Evolutionary conservation across 2,329 filamentous ascomycete species (phyloP).

Genomic region (Exophiala dermatitidis): DNA sequence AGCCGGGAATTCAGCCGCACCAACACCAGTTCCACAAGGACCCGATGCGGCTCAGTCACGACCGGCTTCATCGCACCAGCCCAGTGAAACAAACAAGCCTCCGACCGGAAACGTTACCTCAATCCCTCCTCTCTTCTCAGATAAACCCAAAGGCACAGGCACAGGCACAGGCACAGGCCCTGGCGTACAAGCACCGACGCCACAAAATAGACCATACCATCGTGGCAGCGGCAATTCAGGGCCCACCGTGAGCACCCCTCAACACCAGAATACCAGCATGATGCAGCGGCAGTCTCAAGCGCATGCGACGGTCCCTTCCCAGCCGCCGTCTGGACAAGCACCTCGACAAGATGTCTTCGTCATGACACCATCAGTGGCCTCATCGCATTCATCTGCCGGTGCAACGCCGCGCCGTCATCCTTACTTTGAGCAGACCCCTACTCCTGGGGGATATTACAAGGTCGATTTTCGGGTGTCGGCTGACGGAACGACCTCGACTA

Average conservation of each 20-base stretch:
- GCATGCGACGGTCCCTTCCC: background rate
- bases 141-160: conserved; percentile 2
- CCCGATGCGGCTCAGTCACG: background rate
- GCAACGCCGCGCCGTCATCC: background rate
- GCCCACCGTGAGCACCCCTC: background rate
- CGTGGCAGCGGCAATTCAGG: background rate
- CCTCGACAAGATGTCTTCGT: background rate
- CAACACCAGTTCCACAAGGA: background rate
- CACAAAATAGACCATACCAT: background rate
- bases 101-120: background rate
- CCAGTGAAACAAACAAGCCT: background rate
- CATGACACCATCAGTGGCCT: background rate
- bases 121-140: conserved; percentile 16
- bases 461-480: background rate
- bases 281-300: conserved; percentile 4
- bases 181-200: background rate
- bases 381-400: background rate
- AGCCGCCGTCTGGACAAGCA: background rate
- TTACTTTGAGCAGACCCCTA: conserved; percentile 4
- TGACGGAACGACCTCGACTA: background rate
- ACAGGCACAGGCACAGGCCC: background rate
- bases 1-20: background rate
- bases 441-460: conserved; percentile 11
- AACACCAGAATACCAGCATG: background rate
- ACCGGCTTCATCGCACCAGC: background rate